A percentile compares a stretch with the other conserved stretches of the same genome.
Evolutionary conservation across 768 basidiomycete genomes (phyloP).

Genomic region (Phylloporus sp.): DNA sequence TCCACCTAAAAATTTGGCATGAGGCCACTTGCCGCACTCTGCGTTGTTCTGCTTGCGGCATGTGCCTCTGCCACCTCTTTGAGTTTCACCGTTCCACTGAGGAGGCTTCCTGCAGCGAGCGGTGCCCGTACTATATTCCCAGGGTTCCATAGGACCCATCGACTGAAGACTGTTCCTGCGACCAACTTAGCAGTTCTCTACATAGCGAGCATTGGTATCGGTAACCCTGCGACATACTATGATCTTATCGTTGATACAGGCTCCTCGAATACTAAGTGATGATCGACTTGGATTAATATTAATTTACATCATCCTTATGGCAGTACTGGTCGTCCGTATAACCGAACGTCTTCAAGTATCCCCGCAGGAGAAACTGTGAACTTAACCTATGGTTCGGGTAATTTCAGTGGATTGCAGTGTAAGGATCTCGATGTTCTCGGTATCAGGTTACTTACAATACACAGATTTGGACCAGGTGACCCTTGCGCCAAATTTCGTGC

Average conservation of each 20-base stretch:
- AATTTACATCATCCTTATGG: not conserved
- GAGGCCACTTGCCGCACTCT: constrained; percentile 3
- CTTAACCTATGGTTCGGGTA: constrained; percentile 4
- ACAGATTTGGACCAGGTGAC: constrained; percentile 21
- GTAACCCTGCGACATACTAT: constrained; percentile 21
- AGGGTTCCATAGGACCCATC: not conserved
- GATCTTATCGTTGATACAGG: constrained; percentile 27
- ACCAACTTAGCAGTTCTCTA: constrained; percentile 11
- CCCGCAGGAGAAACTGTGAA: constrained; percentile 15
- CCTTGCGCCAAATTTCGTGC: constrained; percentile 16
- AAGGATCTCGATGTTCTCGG: not conserved
- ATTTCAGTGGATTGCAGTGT: constrained; percentile 35
- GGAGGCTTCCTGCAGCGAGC: constrained; percentile 7
- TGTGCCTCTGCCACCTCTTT: constrained; percentile 1
- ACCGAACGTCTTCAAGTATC: constrained; percentile 14
- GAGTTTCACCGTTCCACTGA: constrained; percentile 3
- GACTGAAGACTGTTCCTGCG: constrained; percentile 6
- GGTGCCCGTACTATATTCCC: constrained; percentile 8
- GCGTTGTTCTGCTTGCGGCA: constrained; percentile 1
- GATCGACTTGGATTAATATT: not conserved
- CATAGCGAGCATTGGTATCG: constrained; percentile 20
- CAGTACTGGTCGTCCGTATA: constrained; percentile 14
- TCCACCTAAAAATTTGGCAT: not conserved
- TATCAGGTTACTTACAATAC: not conserved
- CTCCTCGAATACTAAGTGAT: constrained; percentile 20